Evolutionary conservation across 2,329 filamentous ascomycete genomes (phyloP).

Genomic region (Penicillium sclerotigenum): DNA sequence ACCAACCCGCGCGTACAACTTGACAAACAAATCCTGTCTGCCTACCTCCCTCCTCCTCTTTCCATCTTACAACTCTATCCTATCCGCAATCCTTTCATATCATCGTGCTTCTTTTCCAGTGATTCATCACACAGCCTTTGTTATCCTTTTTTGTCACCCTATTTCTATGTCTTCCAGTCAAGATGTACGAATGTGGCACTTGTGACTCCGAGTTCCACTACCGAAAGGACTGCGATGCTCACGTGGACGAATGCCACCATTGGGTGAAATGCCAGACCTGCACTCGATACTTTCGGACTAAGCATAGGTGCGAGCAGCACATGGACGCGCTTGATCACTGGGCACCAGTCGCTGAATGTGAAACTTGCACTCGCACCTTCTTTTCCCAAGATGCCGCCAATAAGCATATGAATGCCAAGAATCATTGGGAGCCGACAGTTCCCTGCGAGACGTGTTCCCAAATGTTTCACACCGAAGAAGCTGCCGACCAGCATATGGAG

Average conservation of each 20-base stretch:
- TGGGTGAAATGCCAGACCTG: background rate
- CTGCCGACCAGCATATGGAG: slow-evolving; percentile 27
- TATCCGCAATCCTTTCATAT: background rate
- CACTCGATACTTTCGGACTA: background rate
- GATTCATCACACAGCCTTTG: background rate
- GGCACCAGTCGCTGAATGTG: slow-evolving; percentile 12
- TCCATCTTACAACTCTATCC: background rate
- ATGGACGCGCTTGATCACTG: background rate
- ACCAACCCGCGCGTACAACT: background rate
- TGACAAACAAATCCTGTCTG: background rate
- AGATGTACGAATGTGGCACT: background rate
- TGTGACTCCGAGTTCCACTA: background rate
- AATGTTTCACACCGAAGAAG: background rate
- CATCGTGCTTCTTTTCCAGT: background rate
- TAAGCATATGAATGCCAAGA: slow-evolving; percentile 23
- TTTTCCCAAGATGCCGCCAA: slow-evolving; percentile 6
- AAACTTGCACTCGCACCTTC: slow-evolving; percentile 22
- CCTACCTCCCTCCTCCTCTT: background rate
- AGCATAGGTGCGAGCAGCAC: background rate
- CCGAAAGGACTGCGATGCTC: background rate
- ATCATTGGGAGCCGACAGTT: background rate
- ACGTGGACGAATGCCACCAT: background rate
- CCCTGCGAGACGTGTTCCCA: background rate
- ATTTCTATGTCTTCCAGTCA: background rate
- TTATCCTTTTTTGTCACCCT: background rate